phyloP scores from a whole-genome alignment of 176 grass and related monocot genomes.

The Carex pumila region DNA sequence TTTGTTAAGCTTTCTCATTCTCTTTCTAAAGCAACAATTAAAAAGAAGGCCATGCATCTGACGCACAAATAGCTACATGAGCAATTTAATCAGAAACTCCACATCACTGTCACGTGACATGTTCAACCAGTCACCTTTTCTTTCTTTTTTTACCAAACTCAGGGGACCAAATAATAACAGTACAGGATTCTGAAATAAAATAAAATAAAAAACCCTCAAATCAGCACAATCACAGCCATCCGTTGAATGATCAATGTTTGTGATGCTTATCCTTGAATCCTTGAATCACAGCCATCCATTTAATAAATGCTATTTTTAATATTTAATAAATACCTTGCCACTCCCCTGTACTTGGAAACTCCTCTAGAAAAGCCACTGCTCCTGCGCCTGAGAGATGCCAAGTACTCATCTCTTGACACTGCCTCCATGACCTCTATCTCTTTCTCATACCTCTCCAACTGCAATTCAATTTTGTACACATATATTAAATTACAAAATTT shows the following conservation, averaged over 20 bases:
- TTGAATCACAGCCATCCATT: neutral
- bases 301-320: neutral
- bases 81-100: neutral
- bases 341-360: constrained; percentile 92
- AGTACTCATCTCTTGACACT: constrained; percentile 63
- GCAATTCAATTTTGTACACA: neutral
- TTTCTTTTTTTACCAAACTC: neutral
- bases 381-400: constrained; percentile 75
- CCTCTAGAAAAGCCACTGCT: constrained; percentile 95
- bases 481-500: neutral
- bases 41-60: neutral
- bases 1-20: neutral
- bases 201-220: neutral
- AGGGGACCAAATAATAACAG: neutral
- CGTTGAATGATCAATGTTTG: neutral
- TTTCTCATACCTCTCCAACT: constrained; percentile 56
- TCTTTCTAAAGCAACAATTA: neutral
- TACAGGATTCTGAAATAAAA: neutral
- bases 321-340: constrained; percentile 55
- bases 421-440: constrained; percentile 66
- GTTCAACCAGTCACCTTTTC: neutral
- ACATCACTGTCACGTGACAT: neutral
- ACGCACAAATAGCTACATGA: constrained; percentile 7
- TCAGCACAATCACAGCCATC: neutral
- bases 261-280: neutral